phyloP scores from a whole-genome alignment of 2,329 filamentous ascomycete species.

The Trichoderma simmonsii region DNA sequence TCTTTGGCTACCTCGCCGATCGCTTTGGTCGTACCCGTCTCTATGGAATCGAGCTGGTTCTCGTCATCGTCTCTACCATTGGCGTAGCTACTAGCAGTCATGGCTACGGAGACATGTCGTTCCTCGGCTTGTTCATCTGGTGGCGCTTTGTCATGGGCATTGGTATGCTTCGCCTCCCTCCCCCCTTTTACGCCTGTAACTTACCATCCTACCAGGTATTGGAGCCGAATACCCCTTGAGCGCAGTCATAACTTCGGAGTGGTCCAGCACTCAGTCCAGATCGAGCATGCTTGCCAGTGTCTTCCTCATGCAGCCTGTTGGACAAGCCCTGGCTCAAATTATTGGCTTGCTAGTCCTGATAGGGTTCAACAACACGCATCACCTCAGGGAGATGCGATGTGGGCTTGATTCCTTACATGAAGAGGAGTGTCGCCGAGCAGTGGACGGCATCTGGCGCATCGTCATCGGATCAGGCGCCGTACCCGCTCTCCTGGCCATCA shows the following conservation, averaged over 20 bases:
- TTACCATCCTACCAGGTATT: conserved; percentile 43
- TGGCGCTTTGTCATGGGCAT: conserved; percentile 56
- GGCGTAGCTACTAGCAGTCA: conserved; percentile 52
- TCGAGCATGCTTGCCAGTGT: conserved; percentile 66
- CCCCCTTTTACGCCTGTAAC: neutral
- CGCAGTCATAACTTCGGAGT: conserved; percentile 67
- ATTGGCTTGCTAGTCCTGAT: conserved; percentile 55
- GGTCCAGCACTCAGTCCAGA: conserved; percentile 58
- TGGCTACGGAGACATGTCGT: conserved; percentile 49
- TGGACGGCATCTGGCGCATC: conserved; percentile 65
- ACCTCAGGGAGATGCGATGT: conserved; percentile 45
- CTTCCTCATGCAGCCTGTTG: conserved; percentile 67
- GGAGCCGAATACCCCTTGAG: conserved; percentile 67
- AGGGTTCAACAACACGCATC: conserved; percentile 41
- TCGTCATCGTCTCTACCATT: conserved; percentile 56
- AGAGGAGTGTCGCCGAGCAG: conserved; percentile 42
- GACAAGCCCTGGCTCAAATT: conserved; percentile 62
- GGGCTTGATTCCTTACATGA: conserved; percentile 45
- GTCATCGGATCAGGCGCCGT: conserved; percentile 64
- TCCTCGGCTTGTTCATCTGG: conserved; percentile 50
- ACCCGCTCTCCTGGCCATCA: conserved; percentile 60
- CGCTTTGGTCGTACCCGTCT: conserved; percentile 53
- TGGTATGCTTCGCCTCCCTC: conserved; percentile 31
- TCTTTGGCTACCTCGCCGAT: conserved; percentile 54
- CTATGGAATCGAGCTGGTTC: conserved; percentile 55